phyloP scores from a whole-genome alignment of 2,329 filamentous ascomycete species.

The Tolypocladium tundrense region DNA sequence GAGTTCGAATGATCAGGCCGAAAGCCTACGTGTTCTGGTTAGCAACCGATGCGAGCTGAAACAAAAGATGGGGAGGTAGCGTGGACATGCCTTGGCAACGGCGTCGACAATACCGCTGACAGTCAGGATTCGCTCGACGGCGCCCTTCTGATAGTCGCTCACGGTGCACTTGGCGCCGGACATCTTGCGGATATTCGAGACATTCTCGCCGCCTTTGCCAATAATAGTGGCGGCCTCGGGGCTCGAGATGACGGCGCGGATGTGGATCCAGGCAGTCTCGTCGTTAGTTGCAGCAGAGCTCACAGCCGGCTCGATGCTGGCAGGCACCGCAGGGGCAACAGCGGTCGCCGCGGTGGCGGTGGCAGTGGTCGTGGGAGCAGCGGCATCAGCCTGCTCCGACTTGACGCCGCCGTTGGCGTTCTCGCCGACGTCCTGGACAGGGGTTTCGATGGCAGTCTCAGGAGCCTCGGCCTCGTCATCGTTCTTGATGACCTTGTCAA shows the following conservation, averaged over 20 bases:
- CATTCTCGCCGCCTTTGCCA: constrained; percentile 97
- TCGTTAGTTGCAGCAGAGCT: constrained; percentile 57
- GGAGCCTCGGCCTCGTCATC: constrained; percentile 41
- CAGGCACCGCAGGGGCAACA: constrained; percentile 17
- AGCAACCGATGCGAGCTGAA: not conserved
- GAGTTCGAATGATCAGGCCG: constrained; percentile 91
- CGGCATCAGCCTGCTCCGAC: constrained; percentile 15
- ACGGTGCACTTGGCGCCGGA: constrained; percentile 98
- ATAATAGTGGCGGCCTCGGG: constrained; percentile 96
- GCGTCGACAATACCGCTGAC: constrained; percentile 95
- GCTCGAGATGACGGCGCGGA: constrained; percentile 93
- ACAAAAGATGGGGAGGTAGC: not conserved
- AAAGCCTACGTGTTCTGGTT: constrained; percentile 58
- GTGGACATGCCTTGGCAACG: constrained; percentile 69
- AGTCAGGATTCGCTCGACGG: constrained; percentile 93
- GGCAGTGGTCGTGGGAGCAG: constrained; percentile 18
- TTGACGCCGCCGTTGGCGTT: constrained; percentile 40
- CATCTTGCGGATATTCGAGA: constrained; percentile 89
- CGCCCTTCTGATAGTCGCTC: constrained; percentile 94
- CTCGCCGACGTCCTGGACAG: constrained; percentile 39
- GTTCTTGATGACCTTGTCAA: constrained; percentile 80
- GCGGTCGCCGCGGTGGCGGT: constrained; percentile 27
- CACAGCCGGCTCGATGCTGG: constrained; percentile 17
- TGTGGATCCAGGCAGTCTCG: constrained; percentile 93
- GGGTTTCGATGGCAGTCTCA: constrained; percentile 24